These are phyloP conservation scores for Aspergillus brunneoviolaceus DNA, from an alignment of 2,329 filamentous ascomycete genomes.

Conservation along the genomic window DNA sequence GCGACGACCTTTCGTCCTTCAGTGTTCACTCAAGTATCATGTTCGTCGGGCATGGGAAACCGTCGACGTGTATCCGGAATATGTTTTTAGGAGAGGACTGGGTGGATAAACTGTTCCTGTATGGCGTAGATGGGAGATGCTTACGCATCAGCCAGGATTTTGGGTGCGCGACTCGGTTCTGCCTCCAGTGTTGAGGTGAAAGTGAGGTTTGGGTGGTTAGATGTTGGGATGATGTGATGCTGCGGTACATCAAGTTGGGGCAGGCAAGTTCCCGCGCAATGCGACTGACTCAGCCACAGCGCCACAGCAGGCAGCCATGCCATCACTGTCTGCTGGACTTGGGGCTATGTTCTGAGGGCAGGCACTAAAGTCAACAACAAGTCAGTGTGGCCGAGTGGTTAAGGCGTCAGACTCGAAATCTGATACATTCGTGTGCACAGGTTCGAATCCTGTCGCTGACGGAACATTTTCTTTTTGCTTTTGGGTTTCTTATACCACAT, in stretches of 20 bases:
- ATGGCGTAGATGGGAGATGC: not conserved
- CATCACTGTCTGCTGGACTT: too few species aligned
- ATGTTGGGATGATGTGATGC: not conserved
- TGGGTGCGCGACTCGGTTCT: not conserved
- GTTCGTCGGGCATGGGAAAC: constrained; percentile 10
- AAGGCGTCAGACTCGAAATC: not conserved
- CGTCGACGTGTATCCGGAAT: not conserved
- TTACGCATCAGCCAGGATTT: not conserved
- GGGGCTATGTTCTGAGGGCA: too few species aligned
- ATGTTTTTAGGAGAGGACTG: not conserved
- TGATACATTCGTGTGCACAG: not conserved
- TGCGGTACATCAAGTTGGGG: not conserved
- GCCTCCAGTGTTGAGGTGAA: not conserved
- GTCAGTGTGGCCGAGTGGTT: not conserved
- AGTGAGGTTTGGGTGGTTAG: not conserved
- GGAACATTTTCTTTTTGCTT: not conserved
- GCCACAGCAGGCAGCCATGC: not conserved
- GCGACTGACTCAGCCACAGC: not conserved
- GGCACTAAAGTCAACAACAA: not conserved
- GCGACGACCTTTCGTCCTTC: constrained; percentile 20
- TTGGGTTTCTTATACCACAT: too few species aligned
- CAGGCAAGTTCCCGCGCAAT: not conserved
- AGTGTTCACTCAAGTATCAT: constrained; percentile 28
- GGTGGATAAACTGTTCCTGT: not conserved
- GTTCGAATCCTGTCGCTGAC: not conserved